Evolutionary conservation across 768 basidiomycete genomes (phyloP), one percentile per base, ranked within the genome.

Genomic region (Mycena polygramma): DNA sequence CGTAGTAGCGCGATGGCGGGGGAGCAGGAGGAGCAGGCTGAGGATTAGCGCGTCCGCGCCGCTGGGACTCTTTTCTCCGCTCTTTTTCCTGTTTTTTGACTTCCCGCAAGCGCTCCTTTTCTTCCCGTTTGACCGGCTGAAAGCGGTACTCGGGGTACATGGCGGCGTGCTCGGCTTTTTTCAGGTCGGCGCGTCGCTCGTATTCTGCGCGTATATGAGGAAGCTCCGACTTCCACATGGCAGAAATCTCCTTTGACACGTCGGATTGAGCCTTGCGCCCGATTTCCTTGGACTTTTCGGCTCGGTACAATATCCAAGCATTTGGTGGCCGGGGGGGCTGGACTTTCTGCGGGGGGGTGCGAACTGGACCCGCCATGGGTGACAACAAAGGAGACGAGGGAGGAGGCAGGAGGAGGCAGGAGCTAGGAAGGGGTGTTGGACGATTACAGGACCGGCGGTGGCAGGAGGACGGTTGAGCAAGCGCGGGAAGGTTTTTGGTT

Each of bases 281-380:
- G 78, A 77, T 76, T 76, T 74, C 22, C 79, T 81, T 30, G 78
- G 78, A 43, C 75, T 87, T 89, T 70, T 89, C 85, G 4, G 91
- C 88, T 49, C 94, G 89, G 79, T 92, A 95, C 19, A 95, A 72
- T 68, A 95, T 95, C 92, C 93, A 95, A 0, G 94, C 90, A 76
- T 95, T 95, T 13, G 90, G 89, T 4, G 94, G 94, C 0, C 94
- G 86, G 13, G 91, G 91, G 7, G 86, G 83, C 64, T 84, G 79
- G 20, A 80, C 69, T 43, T 61, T 58, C 65, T 73, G 64, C 65
- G 75, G 63, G 46, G 72, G 35, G 26, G 67, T 57, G 74, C 66
- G 68, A 51, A 48, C 20, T 13, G 72, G 72, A 15, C 72, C 69
- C 39, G 64, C 48, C 72, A 73, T 73, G 48, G 48, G 13, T 35